These are phyloP conservation scores for Fusarium compactum DNA, from an alignment of 2,329 filamentous ascomycete species.

Conservation along the genomic window DNA sequence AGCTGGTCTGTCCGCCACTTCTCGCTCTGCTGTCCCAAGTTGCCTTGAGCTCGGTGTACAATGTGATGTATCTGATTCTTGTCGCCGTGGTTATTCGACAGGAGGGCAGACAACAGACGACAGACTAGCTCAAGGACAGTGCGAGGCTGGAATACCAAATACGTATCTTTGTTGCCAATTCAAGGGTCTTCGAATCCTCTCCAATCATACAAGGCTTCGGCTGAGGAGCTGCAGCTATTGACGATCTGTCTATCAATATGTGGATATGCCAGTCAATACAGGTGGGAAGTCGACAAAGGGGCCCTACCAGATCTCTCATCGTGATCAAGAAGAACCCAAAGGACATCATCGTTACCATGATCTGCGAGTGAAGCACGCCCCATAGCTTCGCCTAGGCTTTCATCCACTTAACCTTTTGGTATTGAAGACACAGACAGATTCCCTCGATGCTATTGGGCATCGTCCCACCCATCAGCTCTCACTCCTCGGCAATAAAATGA, in stretches of 20 bases:
- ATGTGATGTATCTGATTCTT: slow-evolving; percentile 9
- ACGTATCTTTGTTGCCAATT: slow-evolving; percentile 10
- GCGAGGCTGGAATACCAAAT: not conserved
- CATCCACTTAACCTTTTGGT: slow-evolving; percentile 5
- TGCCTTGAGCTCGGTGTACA: slow-evolving; percentile 7
- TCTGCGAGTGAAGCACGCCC: slow-evolving; percentile 8
- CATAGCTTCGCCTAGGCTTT: slow-evolving; percentile 7
- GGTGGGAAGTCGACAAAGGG: not conserved
- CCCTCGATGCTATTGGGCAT: slow-evolving; percentile 3
- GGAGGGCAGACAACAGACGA: not conserved
- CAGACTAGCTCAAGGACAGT: not conserved
- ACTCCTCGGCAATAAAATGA: slow-evolving; percentile 10
- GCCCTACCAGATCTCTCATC: slow-evolving; percentile 4
- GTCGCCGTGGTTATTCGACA: slow-evolving; percentile 7
- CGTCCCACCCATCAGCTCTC: not conserved
- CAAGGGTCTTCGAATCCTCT: slow-evolving; percentile 7
- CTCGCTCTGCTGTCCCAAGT: slow-evolving; percentile 20
- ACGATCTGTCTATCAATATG: slow-evolving; percentile 8
- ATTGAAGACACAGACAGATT: not conserved
- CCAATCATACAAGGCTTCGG: not conserved
- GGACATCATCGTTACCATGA: slow-evolving; percentile 5
- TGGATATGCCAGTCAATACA: slow-evolving; percentile 6
- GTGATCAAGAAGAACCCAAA: slow-evolving; percentile 2
- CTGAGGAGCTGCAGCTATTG: slow-evolving; percentile 1
- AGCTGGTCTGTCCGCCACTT: slow-evolving; percentile 9